phyloP scores from a whole-genome alignment of 2,329 filamentous ascomycete species.

The Tolypocladium inflatum region DNA sequence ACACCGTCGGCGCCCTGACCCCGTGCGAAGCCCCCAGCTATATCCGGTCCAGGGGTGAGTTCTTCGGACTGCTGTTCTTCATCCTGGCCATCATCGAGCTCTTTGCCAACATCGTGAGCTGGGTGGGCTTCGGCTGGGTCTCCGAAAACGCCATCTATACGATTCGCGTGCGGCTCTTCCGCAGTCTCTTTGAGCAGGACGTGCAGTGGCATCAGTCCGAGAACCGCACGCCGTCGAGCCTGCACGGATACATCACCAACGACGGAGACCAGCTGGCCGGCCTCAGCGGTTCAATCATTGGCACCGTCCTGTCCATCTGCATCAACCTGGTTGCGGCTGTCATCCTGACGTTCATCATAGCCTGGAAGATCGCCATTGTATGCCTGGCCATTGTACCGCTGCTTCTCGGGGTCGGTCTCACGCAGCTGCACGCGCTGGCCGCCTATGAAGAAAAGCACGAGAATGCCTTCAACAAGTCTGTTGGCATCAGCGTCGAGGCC shows the following conservation, averaged over 20 bases:
- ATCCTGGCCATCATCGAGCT: constrained; percentile 34
- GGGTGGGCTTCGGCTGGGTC: constrained; percentile 27
- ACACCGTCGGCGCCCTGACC: constrained; percentile 26
- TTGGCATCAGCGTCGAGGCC: constrained; percentile 53
- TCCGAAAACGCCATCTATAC: constrained; percentile 52
- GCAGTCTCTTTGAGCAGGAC: constrained; percentile 52
- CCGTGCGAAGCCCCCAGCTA: constrained; percentile 24
- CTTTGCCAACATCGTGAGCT: constrained; percentile 42
- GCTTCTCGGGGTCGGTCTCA: constrained; percentile 53
- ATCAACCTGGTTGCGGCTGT: constrained; percentile 56
- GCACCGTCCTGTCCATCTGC: constrained; percentile 51
- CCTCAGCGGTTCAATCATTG: constrained; percentile 55
- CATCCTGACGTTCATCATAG: constrained; percentile 54
- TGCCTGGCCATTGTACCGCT: constrained; percentile 55
- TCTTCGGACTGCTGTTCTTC: constrained; percentile 32
- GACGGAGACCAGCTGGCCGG: constrained; percentile 53
- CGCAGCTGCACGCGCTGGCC: constrained; percentile 50
- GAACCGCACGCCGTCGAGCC: constrained; percentile 37
- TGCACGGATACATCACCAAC: constrained; percentile 55
- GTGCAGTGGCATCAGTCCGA: constrained; percentile 58
- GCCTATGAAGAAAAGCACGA: constrained; percentile 49
- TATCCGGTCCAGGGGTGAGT: constrained; percentile 21
- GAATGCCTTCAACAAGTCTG: constrained; percentile 48
- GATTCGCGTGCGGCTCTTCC: constrained; percentile 48
- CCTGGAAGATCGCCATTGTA: constrained; percentile 63